Base-by-base conservation (phyloP, 2,329 filamentous ascomycete genomes). In the Colletotrichum spinosum region DNA sequence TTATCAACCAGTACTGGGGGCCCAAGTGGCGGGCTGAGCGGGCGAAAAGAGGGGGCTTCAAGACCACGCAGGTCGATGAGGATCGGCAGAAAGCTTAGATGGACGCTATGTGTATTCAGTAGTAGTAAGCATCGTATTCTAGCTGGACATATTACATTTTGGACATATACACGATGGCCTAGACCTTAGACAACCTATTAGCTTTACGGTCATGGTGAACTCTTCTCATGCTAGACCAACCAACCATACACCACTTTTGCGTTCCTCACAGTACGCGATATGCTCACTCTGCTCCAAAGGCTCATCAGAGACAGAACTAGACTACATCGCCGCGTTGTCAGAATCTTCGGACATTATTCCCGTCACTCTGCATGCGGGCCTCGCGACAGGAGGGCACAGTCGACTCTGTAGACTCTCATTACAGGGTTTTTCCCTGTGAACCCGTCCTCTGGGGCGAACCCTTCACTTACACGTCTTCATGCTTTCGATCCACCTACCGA, bases 1-100 rank as follows among this genome's bases (percentile, higher is more conserved):
- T 66, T 15, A 15, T 62, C 11, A 62, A 66, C 58, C 63, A 66
- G 39, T 66, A 56, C 12, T 61, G 56, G 57, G 65, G 67, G 35
- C 60, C 57, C 39, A 39, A 59, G 53, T 65, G 65, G 65, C 57
- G 67, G 10, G 60, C 46, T 6, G 53, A 67, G 5, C 58, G 67
- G 35, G 65, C 44, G 4, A 50, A 13, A 17, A 49, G 48, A 12
- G 59, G 55, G 6, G 55, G 58, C 8, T 38, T 37, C 5, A 49
- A 44, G 33, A 42, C 50, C 17, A 37, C 41, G 2, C 41, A 33
- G 12, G 33, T 17, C 2, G 41, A 39, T 9, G 58, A 55, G 2
- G 63, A 66, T 49, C 63, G 63, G 13, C 63, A 63, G 37, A 62
- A 63, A 17, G 51, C 53, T 37, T 62, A 48, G 15, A 12, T 4